These are phyloP conservation scores for Plasmodium gaboni DNA, from an alignment of 169 alveolate genomes.

Conservation along the genomic window DNA sequence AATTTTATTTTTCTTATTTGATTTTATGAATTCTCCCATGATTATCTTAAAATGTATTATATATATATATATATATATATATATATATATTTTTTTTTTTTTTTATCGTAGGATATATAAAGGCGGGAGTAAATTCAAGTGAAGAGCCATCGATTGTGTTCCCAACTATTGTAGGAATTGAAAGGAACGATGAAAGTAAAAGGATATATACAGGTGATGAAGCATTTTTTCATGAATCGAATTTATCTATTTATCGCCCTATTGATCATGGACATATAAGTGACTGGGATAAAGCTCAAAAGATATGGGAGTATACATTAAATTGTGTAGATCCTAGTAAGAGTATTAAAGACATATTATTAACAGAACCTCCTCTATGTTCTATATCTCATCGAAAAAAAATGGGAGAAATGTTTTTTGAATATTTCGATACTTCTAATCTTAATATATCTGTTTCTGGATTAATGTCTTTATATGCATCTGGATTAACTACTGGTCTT, in stretches of 20 bases:
- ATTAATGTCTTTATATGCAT: conserved; percentile 89
- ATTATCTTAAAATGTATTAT: background rate
- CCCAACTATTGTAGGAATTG: conserved; percentile 45
- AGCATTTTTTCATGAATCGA: conserved; percentile 57
- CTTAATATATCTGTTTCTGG: conserved; percentile 89
- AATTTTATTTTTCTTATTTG: too few species aligned
- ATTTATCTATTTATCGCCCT: conserved; percentile 77
- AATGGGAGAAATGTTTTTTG: conserved; percentile 90
- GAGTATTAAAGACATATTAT: conserved; percentile 65
- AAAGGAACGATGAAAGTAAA: conserved; percentile 7
- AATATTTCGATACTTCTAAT: conserved; percentile 84
- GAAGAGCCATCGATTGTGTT: conserved; percentile 54
- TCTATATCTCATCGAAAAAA: conserved; percentile 81
- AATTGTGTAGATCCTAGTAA: conserved; percentile 38
- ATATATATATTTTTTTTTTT: background rate
- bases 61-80: background rate
- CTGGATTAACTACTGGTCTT: conserved; percentile 91
- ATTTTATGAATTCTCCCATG: too few species aligned
- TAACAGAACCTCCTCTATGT: conserved; percentile 83
- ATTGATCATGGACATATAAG: conserved; percentile 80
- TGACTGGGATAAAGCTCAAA: conserved; percentile 58
- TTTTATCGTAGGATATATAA: conserved; percentile 37
- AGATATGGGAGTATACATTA: conserved; percentile 50
- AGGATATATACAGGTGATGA: conserved; percentile 76
- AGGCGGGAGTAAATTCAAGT: conserved; percentile 36